Percentiles rank a stretch among this genome's conserved stretches.
These are phyloP conservation scores for Theileria parva DNA, from an alignment of 169 alveolate genomes.

Conservation along the genomic window DNA sequence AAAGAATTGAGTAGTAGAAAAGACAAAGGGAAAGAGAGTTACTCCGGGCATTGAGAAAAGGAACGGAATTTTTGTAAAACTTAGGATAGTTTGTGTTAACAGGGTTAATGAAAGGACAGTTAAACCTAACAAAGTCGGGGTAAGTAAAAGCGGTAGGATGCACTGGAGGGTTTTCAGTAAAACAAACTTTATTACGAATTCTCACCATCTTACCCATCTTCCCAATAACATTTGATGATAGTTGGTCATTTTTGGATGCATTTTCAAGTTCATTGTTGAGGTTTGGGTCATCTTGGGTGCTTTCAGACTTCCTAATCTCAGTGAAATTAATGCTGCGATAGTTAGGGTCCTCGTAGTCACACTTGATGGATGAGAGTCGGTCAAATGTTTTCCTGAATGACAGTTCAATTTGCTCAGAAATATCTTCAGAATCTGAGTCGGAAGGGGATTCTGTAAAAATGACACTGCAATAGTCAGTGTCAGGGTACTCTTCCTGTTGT, in stretches of 20 bases:
- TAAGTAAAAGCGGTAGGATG: not conserved
- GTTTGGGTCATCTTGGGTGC: not conserved
- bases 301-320: not conserved
- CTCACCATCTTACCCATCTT: slow-evolving; percentile 15
- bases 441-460: not conserved
- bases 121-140: slow-evolving; percentile 31
- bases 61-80: slow-evolving; percentile 48
- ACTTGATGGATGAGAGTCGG: not conserved
- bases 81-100: slow-evolving; percentile 30
- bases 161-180: not conserved
- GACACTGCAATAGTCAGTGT: slow-evolving; percentile 10
- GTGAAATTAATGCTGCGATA: not conserved
- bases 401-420: not conserved
- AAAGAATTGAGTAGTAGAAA: slow-evolving; percentile 38
- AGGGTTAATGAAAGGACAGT: slow-evolving; percentile 39
- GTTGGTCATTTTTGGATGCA: not conserved
- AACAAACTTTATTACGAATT: not conserved
- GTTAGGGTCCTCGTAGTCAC: not conserved
- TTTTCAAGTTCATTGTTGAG: not conserved
- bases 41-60: slow-evolving; percentile 49
- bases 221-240: not conserved
- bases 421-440: slow-evolving; percentile 1
- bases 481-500: not conserved
- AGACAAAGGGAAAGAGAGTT: slow-evolving; percentile 49
- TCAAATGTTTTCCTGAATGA: slow-evolving; percentile 1